Evolutionary conservation across 495 filamentous ascomycete genomes (phyloP), one percentile per base, ranked within the genome.

Genomic region (Pyronema omphalodes): DNA sequence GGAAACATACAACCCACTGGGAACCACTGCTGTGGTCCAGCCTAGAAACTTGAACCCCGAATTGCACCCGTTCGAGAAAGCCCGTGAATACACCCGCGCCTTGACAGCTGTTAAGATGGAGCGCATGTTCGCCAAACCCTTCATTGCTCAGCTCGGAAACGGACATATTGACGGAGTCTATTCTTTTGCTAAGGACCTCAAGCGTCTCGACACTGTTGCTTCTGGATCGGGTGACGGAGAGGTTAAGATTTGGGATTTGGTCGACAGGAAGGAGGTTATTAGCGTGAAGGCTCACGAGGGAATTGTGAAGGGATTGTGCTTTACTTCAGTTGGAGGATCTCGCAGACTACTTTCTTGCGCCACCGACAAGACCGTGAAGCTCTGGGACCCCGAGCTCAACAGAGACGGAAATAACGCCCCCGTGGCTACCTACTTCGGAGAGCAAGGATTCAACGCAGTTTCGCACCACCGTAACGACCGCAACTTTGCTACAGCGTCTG

Each of bases 161-260:
- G 91, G 91, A 33, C 91, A 98, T 70, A 84, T 96, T 11, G 91
- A 98, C 67, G 91, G 91, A 44, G 85, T 98, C 5, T 86, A 86
- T 65, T 71, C 74, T 7, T 73, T 86, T 65, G 75, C 80, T 11
- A 85, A 84, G 58, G 82, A 86, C 58, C 80, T 78, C 3, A 72
- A 76, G 58, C 78, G 77, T 3, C 67, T 88, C 34, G 76, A 82
- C 51, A 71, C 77, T 44, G 75, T 93, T 61, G 82, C 86, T 8
- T 86, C 82, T 53, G 85, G 85, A 23, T 83, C 80, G 55, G 86
- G 85, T 51, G 85, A 88, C 61, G 88, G 88, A 55, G 77, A 94
- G 11, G 75, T 95, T 41, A 98, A 96, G 66, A 84, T 94, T 41
- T 98, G 93, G 91, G 81, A 91, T 67, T 70, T 98, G 53, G 76